Base-by-base conservation (phyloP, 2,329 filamentous ascomycete species). In the Plenodomus lindquistii region DNA sequence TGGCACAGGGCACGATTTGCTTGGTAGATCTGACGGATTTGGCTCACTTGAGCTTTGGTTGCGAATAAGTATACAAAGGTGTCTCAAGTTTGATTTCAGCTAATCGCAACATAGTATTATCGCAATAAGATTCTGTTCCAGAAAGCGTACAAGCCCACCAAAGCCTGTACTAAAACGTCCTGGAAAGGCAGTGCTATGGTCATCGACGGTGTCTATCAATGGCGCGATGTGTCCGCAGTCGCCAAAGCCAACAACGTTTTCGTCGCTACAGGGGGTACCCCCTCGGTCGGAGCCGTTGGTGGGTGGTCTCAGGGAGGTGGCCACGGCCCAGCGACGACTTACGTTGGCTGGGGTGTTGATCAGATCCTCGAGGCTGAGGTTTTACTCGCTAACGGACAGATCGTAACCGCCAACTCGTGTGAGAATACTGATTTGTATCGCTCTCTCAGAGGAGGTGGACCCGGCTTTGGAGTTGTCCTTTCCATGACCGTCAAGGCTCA, bases 271-370 rank as follows among this genome's bases (percentile, higher is more conserved):
- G 43, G 45, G 51, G 9, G 71, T 73, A 0, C 69, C 69, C 39
- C 24, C 2, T 31, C 39, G n/a, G 39, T 41, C n/a, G 39, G 39
- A 15, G 39, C 39, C 2, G 61, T 73, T 1, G 62, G 66, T 7
- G 72, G 73, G 0, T 74, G 70, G 46, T 56, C 63, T 2, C 43
- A 72, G 0, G 71, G 70, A 0, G 70, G 66, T 5, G 73, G 72
- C 2, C 56, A 69, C 16, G 61, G 67, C 0, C 59, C 64, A 0
- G 69, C 74, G 18, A 68, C 70, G 0, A 54, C 65, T 42, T 59
- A 46, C 16, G 57, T 63, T 36, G 69, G 69, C 1, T 58, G 70
- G 59, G 69, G 60, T 2, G 55, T 52, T 24, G 69, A 71, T 50
- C 59, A 61, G 17, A 34, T 73, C n/a, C 44, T 52, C 3, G 59